Evolutionary conservation across 108 stramenopile species (phyloP), one percentile per base, ranked within the genome.

Genomic region (Licmophora abbreviata): DNA sequence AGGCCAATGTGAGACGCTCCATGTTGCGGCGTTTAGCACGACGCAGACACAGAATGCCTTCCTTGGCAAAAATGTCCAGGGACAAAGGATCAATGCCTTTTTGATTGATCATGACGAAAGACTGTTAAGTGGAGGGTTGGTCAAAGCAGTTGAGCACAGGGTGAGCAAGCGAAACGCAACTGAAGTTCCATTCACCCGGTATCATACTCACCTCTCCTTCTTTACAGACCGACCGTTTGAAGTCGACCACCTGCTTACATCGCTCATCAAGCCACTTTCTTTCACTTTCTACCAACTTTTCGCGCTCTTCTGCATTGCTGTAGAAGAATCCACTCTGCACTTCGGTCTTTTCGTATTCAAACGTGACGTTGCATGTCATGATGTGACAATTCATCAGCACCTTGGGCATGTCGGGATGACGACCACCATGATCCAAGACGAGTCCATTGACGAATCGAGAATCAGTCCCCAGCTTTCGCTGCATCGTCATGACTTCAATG

Each of bases 331-430:
- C 92, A 7, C 74, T 69, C 49, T 93, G 89, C 5, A 97, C 87
- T 71, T 99, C 98, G 43, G 96, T 96, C 85, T 98, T 97, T 87
- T 99, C 99, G 66, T 98, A 99, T 71, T 99, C 99, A 65, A 99
- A 81, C 7, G 88, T 89, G 17, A 97, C 90, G 64, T 99, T 99
- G 66, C 92, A 93, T 1, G 97, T 99, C 78, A 99, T 87, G 64
- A 99, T 90, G 54, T 87, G 77, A 56, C 94, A 95, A 73, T 99
- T 97, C 29, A 75, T 67, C 27, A 98, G 61, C 3, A 69, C 61
- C 38, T 63, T 88, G 60, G 99, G 99, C 99, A 99, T 99, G 68
- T 97, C 97, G 15, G 99, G 98, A 78, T 99, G 97, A 40, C 99
- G 73, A 21, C 92, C 89, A 21, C 97, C 99, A 69, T 99, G 99